Percentiles rank a stretch among this genome's conserved stretches.
Evolutionary conservation across 495 filamentous ascomycete species (phyloP).

Genomic region (Penicillium egyptiacum): DNA sequence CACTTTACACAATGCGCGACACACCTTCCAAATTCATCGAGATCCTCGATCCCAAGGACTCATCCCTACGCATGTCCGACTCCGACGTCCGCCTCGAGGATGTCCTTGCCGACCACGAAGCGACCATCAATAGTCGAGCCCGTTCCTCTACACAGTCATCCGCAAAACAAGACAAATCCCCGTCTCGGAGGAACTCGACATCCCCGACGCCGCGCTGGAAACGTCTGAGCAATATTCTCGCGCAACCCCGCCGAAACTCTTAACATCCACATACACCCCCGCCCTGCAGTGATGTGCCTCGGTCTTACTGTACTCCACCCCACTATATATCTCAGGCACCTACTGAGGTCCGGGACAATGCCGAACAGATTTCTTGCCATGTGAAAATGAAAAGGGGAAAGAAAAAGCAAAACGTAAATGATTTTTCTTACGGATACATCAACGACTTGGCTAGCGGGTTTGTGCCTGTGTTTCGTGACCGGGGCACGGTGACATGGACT

Average conservation of each 20-base stretch:
- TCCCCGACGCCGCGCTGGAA: conserved; percentile 45
- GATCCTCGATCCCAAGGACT: conserved; percentile 45
- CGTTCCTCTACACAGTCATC: conserved; percentile 46
- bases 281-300: background rate
- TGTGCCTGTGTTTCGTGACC: background rate
- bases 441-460: background rate
- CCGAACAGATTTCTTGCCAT: background rate
- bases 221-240: conserved; percentile 40
- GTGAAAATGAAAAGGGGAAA: background rate
- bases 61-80: conserved; percentile 37
- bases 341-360: background rate
- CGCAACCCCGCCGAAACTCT: conserved; percentile 30
- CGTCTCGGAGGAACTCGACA: conserved; percentile 22
- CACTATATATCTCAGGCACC: background rate
- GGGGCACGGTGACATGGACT: background rate
- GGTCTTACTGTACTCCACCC: background rate
- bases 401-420: background rate
- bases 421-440: background rate
- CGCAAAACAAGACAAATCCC: conserved; percentile 33
- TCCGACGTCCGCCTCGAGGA: conserved; percentile 51
- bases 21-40: conserved; percentile 50
- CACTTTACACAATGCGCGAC: conserved; percentile 37
- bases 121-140: conserved; percentile 38
- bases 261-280: conserved; percentile 2
- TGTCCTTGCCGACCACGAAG: conserved; percentile 49